Evolutionary conservation across 202 grass and related monocot species (phyloP).

Genomic region (Tripidium arundinaceum): DNA sequence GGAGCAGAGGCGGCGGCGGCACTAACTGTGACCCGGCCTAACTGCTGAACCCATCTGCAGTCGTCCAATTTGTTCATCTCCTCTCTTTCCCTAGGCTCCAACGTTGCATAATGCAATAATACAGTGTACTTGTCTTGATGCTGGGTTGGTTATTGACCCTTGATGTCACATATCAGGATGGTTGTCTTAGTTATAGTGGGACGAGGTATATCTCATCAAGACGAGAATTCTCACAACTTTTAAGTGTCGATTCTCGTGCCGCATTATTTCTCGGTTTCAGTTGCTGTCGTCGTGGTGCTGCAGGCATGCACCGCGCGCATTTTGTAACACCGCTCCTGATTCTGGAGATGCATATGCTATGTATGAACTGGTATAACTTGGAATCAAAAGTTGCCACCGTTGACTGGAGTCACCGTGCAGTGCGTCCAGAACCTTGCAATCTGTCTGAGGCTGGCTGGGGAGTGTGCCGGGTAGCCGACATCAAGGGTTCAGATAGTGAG

Average conservation of each 20-base stretch:
- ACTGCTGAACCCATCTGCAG: neutral
- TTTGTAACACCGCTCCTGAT: constrained; percentile 36
- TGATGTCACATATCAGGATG: constrained; percentile 26
- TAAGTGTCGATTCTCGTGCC: constrained; percentile 48
- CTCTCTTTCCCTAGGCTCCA: constrained; percentile 26
- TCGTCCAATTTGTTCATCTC: constrained; percentile 15
- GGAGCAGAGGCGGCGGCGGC: constrained; percentile 25
- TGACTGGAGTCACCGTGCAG: neutral
- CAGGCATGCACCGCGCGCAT: neutral
- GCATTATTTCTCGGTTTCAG: constrained; percentile 26
- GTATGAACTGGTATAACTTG: constrained; percentile 31
- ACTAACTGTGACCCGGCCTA: constrained; percentile 12
- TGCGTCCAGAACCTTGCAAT: neutral
- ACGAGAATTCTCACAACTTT: constrained; percentile 67
- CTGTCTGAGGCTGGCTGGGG: neutral
- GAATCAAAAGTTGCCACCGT: constrained; percentile 22
- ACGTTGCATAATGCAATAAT: constrained; percentile 49
- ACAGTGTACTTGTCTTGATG: constrained; percentile 44
- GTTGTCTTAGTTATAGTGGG: constrained; percentile 47
- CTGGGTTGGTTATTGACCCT: constrained; percentile 40
- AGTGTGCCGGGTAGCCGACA: neutral
- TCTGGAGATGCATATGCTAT: constrained; percentile 36
- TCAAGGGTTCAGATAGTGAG: too few species aligned
- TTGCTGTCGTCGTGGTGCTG: neutral
- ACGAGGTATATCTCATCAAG: constrained; percentile 36